Base-by-base conservation (phyloP, 2,329 filamentous ascomycete genomes). In the Colletotrichum sp. region DNA sequence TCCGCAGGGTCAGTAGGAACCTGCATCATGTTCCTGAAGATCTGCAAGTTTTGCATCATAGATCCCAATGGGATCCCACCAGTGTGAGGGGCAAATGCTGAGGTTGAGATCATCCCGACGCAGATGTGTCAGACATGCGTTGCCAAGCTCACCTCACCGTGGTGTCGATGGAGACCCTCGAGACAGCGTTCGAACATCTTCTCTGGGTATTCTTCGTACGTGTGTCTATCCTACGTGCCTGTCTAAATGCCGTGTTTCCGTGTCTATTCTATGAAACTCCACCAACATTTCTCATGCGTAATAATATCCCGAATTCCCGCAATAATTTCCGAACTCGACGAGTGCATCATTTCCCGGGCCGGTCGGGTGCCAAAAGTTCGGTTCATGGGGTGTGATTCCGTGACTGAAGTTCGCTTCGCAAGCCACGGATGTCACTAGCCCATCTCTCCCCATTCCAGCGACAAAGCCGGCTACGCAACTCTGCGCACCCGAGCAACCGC, bases 401-500 rank as follows among this genome's bases (percentile, higher is more conserved):
- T 61, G 55, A 70, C 24, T 61, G 52, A 28, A 28, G 34, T 24
- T 66, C 62, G 62, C 34, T 48, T 16, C 24, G 12, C 69, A 75
- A 75, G 73, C 73, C 73, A 75, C 73, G 61, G 58, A 68, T 64
- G 73, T 68, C 73, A 68, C 73, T 34, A 32, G 73, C 38, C 56
- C 56, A 32, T 64, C 30, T 67, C 26, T 52, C 56, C 38, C 34
- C 70, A 68, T 73, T 73, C 73, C 70, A 62, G 36, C 32, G 32
- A 68, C 55, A 67, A 73, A 72, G 64, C 43, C 60, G 64, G 13
- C 24, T 56, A 60, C 34, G 58, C 32, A 43, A 58, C 18, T 26
- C 16, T 32, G 18, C 30, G 32, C 26, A n/a, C 34, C 18, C 30
- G 24, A 55, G 28, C 30, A 68, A 61, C 67, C 67, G 55, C 34